Evolutionary conservation across 306 rosid genomes (phyloP), one percentile per base, ranked within the genome.

Genomic region (Fragaria iinumae): DNA sequence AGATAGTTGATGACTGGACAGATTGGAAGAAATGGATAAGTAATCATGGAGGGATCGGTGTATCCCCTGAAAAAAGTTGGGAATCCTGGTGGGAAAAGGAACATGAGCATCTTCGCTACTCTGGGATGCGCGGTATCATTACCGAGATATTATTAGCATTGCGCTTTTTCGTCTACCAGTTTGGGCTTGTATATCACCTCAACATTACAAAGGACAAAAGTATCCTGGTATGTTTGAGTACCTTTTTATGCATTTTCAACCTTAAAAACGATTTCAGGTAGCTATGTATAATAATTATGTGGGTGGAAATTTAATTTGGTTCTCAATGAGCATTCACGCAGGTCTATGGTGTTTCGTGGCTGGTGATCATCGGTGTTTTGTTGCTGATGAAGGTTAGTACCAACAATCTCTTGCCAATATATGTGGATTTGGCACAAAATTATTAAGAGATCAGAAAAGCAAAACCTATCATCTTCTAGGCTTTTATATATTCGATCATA

Each of bases 11-110:
- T 79, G 98, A 95, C 75, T 95, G 91, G 93, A 87, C 93, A 52
- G 98, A 95, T 87, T 95, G 98, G 98, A 91, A 88, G 13, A 92
- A 90, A 85, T 95, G 98, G 98, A 92, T 95, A 74, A 86, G 88
- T 79, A 95, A 86, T 76, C 92, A 82, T 1, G 98, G 98, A 56
- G 98, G 98, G 39, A 95, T 95, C 0, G 98, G 98, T 69, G 97
- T 95, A 50, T 49, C 87, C 60, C 89, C 91, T 0, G 93, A 88
- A 14, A 95, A 72, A 73, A 95, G 98, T 79, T 95, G 98, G 98
- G 98, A 95, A 82, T 95, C 98, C 55, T 95, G 97, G 98, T 92
- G 98, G 98, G 95, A 92, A 78, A 89, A 89, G 53, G 97, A 95
- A 66, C 92, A 89, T 2, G 91, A 87, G 70, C 98, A 92, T 92